A percentile compares a stretch with the other conserved stretches of the same genome.
These are phyloP conservation scores for Leavenworthia alabamica DNA, from an alignment of 345 rosid species.

Conservation along the genomic window DNA sequence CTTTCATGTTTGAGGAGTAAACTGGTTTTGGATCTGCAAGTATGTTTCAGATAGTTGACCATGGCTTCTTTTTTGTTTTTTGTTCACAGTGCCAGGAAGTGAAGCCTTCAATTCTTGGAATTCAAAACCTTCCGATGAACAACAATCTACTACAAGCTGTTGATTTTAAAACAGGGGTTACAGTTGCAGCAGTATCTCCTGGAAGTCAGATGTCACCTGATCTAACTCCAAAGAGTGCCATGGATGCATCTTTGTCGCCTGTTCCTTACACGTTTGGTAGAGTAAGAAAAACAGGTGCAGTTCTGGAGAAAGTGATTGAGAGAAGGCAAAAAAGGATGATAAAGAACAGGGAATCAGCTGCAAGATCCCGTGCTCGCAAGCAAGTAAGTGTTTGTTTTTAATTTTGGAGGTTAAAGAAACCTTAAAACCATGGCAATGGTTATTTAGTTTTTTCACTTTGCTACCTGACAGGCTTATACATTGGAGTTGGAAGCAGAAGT, in stretches of 20 bases:
- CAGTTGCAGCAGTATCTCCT: slow-evolving; percentile 51
- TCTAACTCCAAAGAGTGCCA: slow-evolving; percentile 65
- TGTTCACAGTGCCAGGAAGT: slow-evolving; percentile 43
- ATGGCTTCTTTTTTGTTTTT: not conserved
- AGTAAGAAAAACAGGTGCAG: slow-evolving; percentile 58
- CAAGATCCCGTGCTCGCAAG: slow-evolving; percentile 97
- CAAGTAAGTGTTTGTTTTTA: slow-evolving; percentile 49
- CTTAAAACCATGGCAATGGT: not conserved
- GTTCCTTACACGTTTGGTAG: slow-evolving; percentile 73
- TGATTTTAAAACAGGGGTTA: slow-evolving; percentile 42
- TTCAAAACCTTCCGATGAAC: slow-evolving; percentile 45
- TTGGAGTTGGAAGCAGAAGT: slow-evolving; percentile 90
- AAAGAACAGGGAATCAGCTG: slow-evolving; percentile 97
- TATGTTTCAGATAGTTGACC: not conserved
- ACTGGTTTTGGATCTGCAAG: slow-evolving; percentile 25
- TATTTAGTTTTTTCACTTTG: slow-evolving; percentile 1
- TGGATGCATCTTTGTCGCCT: slow-evolving; percentile 74
- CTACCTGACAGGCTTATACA: slow-evolving; percentile 71
- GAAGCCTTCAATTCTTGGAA: slow-evolving; percentile 50
- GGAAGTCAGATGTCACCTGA: slow-evolving; percentile 72
- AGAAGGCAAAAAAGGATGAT: slow-evolving; percentile 98
- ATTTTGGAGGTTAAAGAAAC: not conserved
- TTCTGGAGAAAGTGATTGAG: slow-evolving; percentile 89
- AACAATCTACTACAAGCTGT: slow-evolving; percentile 44
- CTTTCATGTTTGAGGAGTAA: slow-evolving; percentile 31